Conservation (phyloP, 441 rosid species). For the Arabidopsis hybrid region DNA sequence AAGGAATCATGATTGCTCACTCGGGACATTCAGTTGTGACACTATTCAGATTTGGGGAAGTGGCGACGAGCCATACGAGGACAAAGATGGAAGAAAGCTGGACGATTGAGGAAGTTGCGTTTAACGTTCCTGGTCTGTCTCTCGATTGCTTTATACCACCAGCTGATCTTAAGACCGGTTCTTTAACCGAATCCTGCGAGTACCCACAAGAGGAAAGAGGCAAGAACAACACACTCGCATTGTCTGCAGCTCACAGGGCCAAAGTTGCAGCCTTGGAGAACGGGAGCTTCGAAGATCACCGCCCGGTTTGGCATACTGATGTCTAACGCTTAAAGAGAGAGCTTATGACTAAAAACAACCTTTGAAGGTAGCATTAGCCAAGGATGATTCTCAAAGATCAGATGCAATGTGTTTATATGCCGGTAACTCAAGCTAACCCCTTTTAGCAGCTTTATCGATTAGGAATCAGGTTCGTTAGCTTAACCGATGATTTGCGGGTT, state of each 20-base stretch:
- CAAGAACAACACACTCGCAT: slow-evolving; percentile 48
- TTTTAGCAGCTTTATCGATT: slow-evolving; percentile 34
- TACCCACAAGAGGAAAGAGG: slow-evolving; percentile 68
- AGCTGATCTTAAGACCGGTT: slow-evolving; percentile 66
- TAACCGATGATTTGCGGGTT: slow-evolving; percentile 33
- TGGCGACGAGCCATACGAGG: slow-evolving; percentile 88
- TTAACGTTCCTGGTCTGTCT: slow-evolving; percentile 89
- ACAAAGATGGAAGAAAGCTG: slow-evolving; percentile 96
- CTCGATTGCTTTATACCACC: slow-evolving; percentile 91
- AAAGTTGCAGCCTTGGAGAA: slow-evolving; percentile 81
- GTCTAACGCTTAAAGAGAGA: slow-evolving; percentile 34
- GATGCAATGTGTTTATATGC: slow-evolving; percentile 45
- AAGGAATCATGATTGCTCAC: slow-evolving; percentile 94
- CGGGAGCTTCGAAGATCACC: slow-evolving; percentile 20
- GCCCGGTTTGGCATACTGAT: slow-evolving; percentile 38
- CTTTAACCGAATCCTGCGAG: slow-evolving; percentile 64
- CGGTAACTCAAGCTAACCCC: slow-evolving; percentile 44
- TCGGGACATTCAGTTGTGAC: slow-evolving; percentile 85
- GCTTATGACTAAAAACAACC: slow-evolving; percentile 31
- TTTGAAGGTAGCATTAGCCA: slow-evolving; percentile 32
- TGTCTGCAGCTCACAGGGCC: slow-evolving; percentile 61
- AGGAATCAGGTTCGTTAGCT: slow-evolving; percentile 43
- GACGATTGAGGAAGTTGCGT: slow-evolving; percentile 95
- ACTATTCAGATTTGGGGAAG: slow-evolving; percentile 88
- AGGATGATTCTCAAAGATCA: slow-evolving; percentile 17